Conservation (phyloP, 805 yeast genomes). For the Ogataea ramenticola region DNA sequence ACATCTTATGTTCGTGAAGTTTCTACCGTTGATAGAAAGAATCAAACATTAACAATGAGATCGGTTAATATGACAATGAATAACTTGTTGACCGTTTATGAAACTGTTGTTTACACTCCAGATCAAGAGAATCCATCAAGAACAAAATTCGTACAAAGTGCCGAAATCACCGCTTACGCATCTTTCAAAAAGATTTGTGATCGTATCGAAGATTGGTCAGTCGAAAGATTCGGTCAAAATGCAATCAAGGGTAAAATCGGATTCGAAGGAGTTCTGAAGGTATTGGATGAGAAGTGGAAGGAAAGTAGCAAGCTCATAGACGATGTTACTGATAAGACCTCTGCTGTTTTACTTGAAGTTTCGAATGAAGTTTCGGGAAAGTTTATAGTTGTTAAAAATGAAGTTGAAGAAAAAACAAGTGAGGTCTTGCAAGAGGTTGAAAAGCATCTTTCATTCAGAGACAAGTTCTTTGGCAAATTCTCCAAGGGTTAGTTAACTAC, state of each 20-base stretch:
- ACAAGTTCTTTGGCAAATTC: background rate
- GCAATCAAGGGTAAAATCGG: conserved; percentile 79
- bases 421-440: conserved; percentile 20
- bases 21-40: conserved; percentile 67
- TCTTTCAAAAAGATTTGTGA: conserved; percentile 63
- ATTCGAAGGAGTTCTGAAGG: conserved; percentile 45
- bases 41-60: conserved; percentile 64
- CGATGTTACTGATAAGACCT: conserved; percentile 16
- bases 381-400: conserved; percentile 10
- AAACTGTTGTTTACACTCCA: conserved; percentile 78
- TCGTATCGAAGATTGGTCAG: conserved; percentile 87
- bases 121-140: conserved; percentile 44
- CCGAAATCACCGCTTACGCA: conserved; percentile 83
- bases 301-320: conserved; percentile 3
- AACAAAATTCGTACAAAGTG: conserved; percentile 73
- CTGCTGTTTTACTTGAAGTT: conserved; percentile 14
- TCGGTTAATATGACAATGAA: conserved; percentile 83
- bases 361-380: conserved; percentile 3
- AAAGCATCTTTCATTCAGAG: conserved; percentile 3
- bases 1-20: conserved; percentile 83
- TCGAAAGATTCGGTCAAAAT: conserved; percentile 81
- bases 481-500: no score
- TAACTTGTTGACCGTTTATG: conserved; percentile 70
- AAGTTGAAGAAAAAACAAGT: conserved; percentile 17
- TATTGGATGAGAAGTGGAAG: conserved; percentile 19